Evolutionary conservation across 2,329 filamentous ascomycete species (phyloP).

Genomic region (Podosphaera fusca): DNA sequence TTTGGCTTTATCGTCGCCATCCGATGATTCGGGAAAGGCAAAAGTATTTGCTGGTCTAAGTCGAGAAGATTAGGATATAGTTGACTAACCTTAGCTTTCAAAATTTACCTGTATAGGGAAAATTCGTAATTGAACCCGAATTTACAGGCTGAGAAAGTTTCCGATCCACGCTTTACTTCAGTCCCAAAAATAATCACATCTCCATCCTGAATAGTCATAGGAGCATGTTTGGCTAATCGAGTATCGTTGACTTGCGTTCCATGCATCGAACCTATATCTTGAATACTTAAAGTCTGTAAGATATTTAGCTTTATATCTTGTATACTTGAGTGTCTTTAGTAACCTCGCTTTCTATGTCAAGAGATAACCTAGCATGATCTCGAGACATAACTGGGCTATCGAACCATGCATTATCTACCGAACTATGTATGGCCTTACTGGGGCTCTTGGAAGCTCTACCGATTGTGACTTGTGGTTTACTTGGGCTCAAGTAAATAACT

Average conservation of each 20-base stretch:
- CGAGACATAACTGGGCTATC: constrained; percentile 52
- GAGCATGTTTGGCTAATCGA: constrained; percentile 17
- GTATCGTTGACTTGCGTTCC: constrained; percentile 31
- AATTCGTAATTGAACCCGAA: constrained; percentile 12
- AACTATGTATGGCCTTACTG: constrained; percentile 21
- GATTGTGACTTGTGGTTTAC: constrained; percentile 12
- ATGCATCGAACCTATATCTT: constrained; percentile 36
- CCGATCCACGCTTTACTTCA: constrained; percentile 24
- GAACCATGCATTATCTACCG: constrained; percentile 38
- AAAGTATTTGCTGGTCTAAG: constrained; percentile 8
- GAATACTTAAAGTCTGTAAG: constrained; percentile 22
- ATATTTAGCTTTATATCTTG: constrained; percentile 5
- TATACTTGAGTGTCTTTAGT: constrained; percentile 2
- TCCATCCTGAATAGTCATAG: constrained; percentile 15
- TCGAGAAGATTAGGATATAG: constrained; percentile 1
- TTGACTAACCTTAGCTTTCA: background rate
- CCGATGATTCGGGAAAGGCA: constrained; percentile 12
- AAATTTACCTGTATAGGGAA: constrained; percentile 11
- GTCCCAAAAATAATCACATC: constrained; percentile 24
- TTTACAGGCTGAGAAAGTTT: constrained; percentile 17
- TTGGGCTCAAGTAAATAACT: constrained; percentile 8
- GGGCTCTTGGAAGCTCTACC: constrained; percentile 24
- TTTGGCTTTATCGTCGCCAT: constrained; percentile 13
- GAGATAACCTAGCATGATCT: constrained; percentile 33
- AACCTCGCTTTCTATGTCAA: constrained; percentile 24